Evolutionary conservation across 495 filamentous ascomycete species (phyloP).

Genomic region (Aspergillus sclerotioniger): DNA sequence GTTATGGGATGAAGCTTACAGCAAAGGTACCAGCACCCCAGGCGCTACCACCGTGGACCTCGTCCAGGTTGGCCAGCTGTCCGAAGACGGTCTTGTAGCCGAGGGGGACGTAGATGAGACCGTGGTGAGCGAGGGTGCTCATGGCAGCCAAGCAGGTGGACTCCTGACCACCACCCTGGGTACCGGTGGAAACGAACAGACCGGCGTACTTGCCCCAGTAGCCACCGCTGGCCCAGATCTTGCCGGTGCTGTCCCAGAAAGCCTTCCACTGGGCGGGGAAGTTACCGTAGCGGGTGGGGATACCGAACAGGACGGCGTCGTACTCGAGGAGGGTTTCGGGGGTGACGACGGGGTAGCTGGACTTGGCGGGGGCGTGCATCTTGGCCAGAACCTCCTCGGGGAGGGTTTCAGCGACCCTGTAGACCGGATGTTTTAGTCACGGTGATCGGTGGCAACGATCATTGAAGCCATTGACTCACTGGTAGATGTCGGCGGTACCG

Average conservation of each 20-base stretch:
- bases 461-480: conserved; percentile 50
- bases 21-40: conserved; percentile 97
- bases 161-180: conserved; percentile 89
- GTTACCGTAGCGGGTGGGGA: conserved; percentile 98
- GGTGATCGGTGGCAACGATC: neutral
- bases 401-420: conserved; percentile 82
- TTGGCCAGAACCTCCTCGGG: conserved; percentile 73
- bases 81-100: conserved; percentile 83
- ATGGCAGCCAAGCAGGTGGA: conserved; percentile 77
- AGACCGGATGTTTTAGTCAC: conserved; percentile 11
- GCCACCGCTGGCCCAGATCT: conserved; percentile 67
- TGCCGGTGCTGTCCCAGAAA: conserved; percentile 82
- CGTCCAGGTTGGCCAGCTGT: conserved; percentile 62
- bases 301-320: conserved; percentile 90
- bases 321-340: conserved; percentile 69
- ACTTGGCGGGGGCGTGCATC: conserved; percentile 87
- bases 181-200: conserved; percentile 82
- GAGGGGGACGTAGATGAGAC: conserved; percentile 91
- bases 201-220: conserved; percentile 91
- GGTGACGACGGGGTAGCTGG: conserved; percentile 64
- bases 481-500: conserved; percentile 73
- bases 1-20: conserved; percentile 40
- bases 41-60: conserved; percentile 80
- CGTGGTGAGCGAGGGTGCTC: conserved; percentile 90
- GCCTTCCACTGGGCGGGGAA: conserved; percentile 96